These are phyloP conservation scores for Dichotomocladium elegans DNA, from an alignment of 371 early-diverging fungal species.

Conservation along the genomic window DNA sequence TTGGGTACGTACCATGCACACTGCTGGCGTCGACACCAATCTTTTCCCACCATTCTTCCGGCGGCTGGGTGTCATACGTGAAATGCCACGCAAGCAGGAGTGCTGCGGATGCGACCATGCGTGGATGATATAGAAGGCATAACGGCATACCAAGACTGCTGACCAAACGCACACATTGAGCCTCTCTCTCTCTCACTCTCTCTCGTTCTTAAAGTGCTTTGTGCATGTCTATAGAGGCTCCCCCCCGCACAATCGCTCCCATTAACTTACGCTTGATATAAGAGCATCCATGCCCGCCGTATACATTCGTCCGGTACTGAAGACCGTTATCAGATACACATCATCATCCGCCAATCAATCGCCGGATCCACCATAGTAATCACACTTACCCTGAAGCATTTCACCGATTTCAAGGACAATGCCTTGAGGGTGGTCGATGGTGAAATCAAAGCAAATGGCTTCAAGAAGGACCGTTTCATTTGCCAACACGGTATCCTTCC, in stretches of 20 bases:
- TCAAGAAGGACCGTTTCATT: slow-evolving; percentile 72
- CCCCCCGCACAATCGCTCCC: too few species aligned
- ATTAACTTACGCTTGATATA: slow-evolving; percentile 57
- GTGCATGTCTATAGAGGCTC: too few species aligned
- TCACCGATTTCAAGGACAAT: slow-evolving; percentile 44
- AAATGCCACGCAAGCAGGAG: slow-evolving; percentile 17
- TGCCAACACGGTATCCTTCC: slow-evolving; percentile 65
- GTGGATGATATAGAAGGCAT: slow-evolving; percentile 29
- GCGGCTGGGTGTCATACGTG: slow-evolving; percentile 10
- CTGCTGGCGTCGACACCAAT: slow-evolving; percentile 25
- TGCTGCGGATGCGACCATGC: slow-evolving; percentile 32
- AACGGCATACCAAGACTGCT: slow-evolving; percentile 19
- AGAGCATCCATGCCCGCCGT: slow-evolving; percentile 63
- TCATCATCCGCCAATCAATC: background rate
- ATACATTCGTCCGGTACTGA: slow-evolving; percentile 43
- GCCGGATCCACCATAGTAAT: background rate
- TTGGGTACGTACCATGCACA: slow-evolving; percentile 19
- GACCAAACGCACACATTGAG: background rate
- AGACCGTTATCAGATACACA: background rate
- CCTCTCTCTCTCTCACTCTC: too few species aligned
- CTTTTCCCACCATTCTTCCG: slow-evolving; percentile 22
- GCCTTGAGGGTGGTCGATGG: slow-evolving; percentile 68
- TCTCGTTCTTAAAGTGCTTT: too few species aligned
- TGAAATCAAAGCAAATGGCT: slow-evolving; percentile 75
- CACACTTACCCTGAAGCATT: slow-evolving; percentile 31